Evolutionary conservation across 345 rosid species (phyloP).

Genomic region (Ailanthus altissimus): DNA sequence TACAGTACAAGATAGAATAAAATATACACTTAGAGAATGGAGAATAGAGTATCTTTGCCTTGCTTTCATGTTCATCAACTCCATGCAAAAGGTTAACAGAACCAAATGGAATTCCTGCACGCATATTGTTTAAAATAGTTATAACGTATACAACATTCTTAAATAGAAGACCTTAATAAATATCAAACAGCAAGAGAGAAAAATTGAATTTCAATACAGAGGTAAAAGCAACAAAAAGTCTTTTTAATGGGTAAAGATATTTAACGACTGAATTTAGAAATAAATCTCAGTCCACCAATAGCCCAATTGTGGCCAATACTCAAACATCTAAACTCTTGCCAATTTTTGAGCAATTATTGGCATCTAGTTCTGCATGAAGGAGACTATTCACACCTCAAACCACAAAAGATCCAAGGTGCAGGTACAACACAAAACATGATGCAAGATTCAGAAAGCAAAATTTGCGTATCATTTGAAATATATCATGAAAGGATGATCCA

Average conservation of each 20-base stretch:
- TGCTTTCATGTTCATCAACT: slow-evolving; percentile 97
- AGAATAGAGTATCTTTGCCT: slow-evolving; percentile 48
- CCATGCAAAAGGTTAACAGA: slow-evolving; percentile 90
- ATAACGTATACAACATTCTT: slow-evolving; percentile 15
- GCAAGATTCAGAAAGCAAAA: slow-evolving; percentile 2
- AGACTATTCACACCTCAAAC: not conserved
- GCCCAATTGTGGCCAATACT: not conserved
- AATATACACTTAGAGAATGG: slow-evolving; percentile 5
- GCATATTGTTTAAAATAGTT: slow-evolving; percentile 22
- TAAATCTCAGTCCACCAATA: not conserved
- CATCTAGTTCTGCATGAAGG: slow-evolving; percentile 7
- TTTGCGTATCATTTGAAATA: not conserved
- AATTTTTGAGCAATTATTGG: not conserved
- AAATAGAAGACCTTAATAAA: not conserved
- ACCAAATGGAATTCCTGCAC: slow-evolving; percentile 93
- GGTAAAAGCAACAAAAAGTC: slow-evolving; percentile 5
- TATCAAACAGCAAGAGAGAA: not conserved
- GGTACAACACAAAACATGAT: slow-evolving; percentile 1
- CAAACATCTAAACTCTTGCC: slow-evolving; percentile 7
- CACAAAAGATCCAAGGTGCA: not conserved
- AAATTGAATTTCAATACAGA: not conserved
- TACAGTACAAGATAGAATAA: slow-evolving; percentile 2
- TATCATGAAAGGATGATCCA: slow-evolving; percentile 15
- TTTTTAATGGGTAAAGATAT: not conserved
- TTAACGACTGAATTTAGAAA: not conserved